Percentiles rank a stretch among this genome's conserved stretches.
Evolutionary conservation across 2,329 filamentous ascomycete genomes (phyloP).

Genomic region (Colletotrichum lupini): DNA sequence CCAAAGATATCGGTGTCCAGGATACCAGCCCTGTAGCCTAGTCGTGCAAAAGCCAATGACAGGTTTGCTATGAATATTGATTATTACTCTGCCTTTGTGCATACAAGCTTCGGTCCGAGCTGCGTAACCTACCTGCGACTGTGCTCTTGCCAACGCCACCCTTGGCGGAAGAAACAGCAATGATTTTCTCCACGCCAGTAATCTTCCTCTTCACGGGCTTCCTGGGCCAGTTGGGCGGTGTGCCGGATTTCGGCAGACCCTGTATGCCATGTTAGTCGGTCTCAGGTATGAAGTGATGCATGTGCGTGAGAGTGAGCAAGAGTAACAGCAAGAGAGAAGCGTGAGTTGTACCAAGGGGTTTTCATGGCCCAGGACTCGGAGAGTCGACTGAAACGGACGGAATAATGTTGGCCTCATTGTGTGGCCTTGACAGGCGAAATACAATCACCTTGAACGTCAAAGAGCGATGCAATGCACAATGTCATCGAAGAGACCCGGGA

Average conservation of each 20-base stretch:
- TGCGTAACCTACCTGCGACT: conserved; percentile 72
- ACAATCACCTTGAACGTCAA: background rate
- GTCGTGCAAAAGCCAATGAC: conserved; percentile 84
- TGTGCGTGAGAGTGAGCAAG: background rate
- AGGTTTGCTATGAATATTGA: conserved; percentile 69
- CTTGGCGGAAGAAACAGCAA: conserved; percentile 97
- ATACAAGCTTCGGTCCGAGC: background rate
- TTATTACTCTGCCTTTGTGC: conserved; percentile 36
- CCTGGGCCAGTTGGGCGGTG: conserved; percentile 68
- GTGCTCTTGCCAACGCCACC: conserved; percentile 99
- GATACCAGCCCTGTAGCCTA: conserved; percentile 85
- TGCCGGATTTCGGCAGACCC: conserved; percentile 85
- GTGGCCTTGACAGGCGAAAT: background rate
- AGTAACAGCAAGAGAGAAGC: background rate
- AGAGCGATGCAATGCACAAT: background rate
- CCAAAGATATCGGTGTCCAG: conserved; percentile 98
- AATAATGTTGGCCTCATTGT: conserved; percentile 51
- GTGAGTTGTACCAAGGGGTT: conserved; percentile 78
- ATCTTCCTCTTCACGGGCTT: conserved; percentile 86
- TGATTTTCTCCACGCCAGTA: conserved; percentile 86
- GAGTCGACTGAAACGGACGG: conserved; percentile 49
- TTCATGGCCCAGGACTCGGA: conserved; percentile 71
- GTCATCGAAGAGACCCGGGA: background rate
- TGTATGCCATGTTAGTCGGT: conserved; percentile 48
- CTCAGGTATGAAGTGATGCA: background rate